phyloP scores from a whole-genome alignment of 2,329 filamentous ascomycete species.

The Magnaporthiopsis incrustans region DNA sequence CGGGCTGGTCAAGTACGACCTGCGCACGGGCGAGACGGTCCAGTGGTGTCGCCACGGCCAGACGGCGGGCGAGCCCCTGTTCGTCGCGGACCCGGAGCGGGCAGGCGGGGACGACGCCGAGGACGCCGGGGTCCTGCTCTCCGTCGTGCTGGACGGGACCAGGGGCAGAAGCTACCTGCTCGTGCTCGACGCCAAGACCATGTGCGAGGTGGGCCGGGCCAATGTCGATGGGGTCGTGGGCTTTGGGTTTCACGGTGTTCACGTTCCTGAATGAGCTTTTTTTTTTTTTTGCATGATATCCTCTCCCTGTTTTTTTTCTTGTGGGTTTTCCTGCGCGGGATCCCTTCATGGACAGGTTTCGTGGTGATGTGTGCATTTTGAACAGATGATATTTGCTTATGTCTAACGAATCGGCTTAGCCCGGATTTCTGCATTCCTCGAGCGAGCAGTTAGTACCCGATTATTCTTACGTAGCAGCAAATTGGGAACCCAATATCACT shows the following conservation, averaged over 20 bases:
- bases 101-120: constrained; percentile 33
- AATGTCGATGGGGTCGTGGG: constrained; percentile 52
- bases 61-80: constrained; percentile 63
- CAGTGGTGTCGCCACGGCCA: constrained; percentile 38
- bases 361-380: neutral
- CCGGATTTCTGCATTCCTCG: too few species aligned
- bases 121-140: constrained; percentile 56
- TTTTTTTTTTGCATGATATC: neutral
- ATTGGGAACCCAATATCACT: too few species aligned
- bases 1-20: constrained; percentile 35
- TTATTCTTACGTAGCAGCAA: too few species aligned
- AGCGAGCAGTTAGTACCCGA: too few species aligned
- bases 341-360: neutral
- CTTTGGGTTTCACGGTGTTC: constrained; percentile 58
- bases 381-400: neutral
- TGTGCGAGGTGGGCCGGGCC: constrained; percentile 57
- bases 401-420: neutral
- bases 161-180: constrained; percentile 54
- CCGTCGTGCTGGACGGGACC: constrained; percentile 56
- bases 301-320: neutral
- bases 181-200: constrained; percentile 52
- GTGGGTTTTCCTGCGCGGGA: neutral
- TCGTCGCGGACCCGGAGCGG: constrained; percentile 44
- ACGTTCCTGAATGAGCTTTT: constrained; percentile 18
- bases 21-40: constrained; percentile 18